Conservation (phyloP, 192 early-diverging fungal genomes). For the Endogone sp. region DNA sequence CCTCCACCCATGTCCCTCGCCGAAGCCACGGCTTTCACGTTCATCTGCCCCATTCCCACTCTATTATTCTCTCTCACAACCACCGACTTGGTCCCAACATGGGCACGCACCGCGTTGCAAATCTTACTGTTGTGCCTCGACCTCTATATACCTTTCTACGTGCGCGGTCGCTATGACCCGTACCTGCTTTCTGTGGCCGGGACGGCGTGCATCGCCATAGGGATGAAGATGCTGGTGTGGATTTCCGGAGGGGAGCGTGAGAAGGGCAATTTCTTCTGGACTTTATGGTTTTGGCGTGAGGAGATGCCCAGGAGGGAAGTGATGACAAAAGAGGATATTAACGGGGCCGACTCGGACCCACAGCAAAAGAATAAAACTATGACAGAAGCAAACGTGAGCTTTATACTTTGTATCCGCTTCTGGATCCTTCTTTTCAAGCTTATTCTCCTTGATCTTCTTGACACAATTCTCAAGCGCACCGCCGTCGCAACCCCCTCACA, state of each 20-base stretch:
- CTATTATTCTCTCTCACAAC: not conserved
- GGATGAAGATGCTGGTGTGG: not conserved
- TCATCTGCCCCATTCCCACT: not conserved
- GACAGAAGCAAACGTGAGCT: not conserved
- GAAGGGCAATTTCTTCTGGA: not conserved
- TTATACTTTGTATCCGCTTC: slow-evolving; percentile 9
- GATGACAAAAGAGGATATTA: not conserved
- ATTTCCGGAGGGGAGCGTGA: not conserved
- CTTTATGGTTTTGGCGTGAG: not conserved
- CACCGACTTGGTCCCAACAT: not conserved
- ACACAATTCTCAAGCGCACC: not conserved
- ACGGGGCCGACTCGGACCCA: slow-evolving; percentile 1
- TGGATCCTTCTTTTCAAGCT: not conserved
- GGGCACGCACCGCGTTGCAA: not conserved
- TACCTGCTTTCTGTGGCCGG: not conserved
- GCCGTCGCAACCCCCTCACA: not conserved
- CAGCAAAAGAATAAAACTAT: not conserved
- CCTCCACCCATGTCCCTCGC: not conserved
- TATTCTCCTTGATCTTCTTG: slow-evolving; percentile 1
- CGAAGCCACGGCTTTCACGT: not conserved
- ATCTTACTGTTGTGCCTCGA: not conserved
- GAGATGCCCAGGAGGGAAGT: not conserved
- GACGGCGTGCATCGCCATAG: not conserved
- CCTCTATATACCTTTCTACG: slow-evolving; percentile 2
- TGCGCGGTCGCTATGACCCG: not conserved